Evolutionary conservation across 1,284 basidiomycete species (phyloP).

Genomic region (Ceratobasidium sp.): DNA sequence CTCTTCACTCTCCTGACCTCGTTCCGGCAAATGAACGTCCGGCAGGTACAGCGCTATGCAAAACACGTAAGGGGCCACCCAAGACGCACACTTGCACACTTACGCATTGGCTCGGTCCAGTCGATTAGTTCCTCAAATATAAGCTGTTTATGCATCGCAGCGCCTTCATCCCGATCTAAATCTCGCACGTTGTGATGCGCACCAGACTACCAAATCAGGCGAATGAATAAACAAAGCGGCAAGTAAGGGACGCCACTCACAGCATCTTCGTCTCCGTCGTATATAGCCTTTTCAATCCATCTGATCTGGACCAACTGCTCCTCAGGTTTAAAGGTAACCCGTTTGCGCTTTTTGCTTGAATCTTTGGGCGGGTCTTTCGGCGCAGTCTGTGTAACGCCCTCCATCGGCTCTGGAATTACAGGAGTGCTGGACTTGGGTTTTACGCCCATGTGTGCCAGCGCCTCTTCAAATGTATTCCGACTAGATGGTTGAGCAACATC

Average conservation of each 20-base stretch:
- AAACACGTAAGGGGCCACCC: conserved; percentile 37
- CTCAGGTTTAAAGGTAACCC: conserved; percentile 77
- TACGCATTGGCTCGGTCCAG: conserved; percentile 79
- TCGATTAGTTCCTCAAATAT: conserved; percentile 80
- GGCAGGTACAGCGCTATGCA: conserved; percentile 67
- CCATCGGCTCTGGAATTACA: conserved; percentile 23
- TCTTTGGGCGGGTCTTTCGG: conserved; percentile 52
- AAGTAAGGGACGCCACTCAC: conserved; percentile 57
- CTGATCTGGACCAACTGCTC: conserved; percentile 72
- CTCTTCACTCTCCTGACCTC: conserved; percentile 71
- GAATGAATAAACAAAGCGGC: conserved; percentile 16
- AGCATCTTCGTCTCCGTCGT: conserved; percentile 82
- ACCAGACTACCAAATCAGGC: conserved; percentile 17
- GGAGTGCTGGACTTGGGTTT: conserved; percentile 63
- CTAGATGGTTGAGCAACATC: conserved; percentile 74
- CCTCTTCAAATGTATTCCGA: conserved; percentile 79
- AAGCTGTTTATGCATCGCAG: conserved; percentile 76
- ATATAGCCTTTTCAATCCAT: conserved; percentile 80
- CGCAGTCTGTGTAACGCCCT: conserved; percentile 48
- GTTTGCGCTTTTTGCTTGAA: conserved; percentile 60
- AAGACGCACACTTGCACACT: conserved; percentile 46
- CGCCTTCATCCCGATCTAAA: conserved; percentile 82
- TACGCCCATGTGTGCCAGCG: conserved; percentile 69
- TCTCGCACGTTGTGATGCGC: conserved; percentile 72
- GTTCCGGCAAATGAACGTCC: conserved; percentile 59